Percentiles rank a stretch among this genome's conserved stretches.
Conservation (phyloP, 1,139 yeast genomes). For the Magnusiomyces fungicola region DNA sequence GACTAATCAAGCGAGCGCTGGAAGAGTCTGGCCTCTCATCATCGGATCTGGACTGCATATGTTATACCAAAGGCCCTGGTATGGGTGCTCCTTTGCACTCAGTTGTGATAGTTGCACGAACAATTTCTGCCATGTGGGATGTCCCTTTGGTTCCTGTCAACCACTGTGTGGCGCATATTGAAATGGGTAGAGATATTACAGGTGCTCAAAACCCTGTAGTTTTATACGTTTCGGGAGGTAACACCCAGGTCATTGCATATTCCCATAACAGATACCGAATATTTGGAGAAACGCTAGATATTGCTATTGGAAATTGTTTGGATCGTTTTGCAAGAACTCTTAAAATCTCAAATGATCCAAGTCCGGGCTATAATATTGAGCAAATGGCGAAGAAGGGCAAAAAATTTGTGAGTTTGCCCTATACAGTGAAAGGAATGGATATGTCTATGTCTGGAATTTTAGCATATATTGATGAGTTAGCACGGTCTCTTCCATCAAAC, state of each 20-base stretch:
- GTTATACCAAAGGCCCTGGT: conserved; percentile 98
- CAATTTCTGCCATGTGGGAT: conserved; percentile 71
- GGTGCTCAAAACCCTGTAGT: conserved; percentile 95
- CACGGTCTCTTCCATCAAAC: conserved; percentile 63
- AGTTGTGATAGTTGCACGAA: conserved; percentile 88
- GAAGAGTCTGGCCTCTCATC: conserved; percentile 49
- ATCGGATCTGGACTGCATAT: conserved; percentile 73
- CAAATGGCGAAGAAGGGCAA: conserved; percentile 76
- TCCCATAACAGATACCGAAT: conserved; percentile 88
- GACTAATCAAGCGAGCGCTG: conserved; percentile 63
- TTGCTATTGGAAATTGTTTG: conserved; percentile 93
- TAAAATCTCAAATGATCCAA: conserved; percentile 83
- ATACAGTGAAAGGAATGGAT: conserved; percentile 98
- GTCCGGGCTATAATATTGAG: conserved; percentile 96
- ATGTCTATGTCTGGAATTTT: conserved; percentile 92
- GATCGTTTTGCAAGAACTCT: conserved; percentile 93
- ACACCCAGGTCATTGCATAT: conserved; percentile 96
- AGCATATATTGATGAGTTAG: conserved; percentile 74
- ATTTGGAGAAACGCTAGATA: conserved; percentile 94
- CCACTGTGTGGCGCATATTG: conserved; percentile 96
- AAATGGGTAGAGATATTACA: conserved; percentile 97
- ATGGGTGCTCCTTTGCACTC: conserved; percentile 98
- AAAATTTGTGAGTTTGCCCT: conserved; percentile 71
- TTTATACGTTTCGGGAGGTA: conserved; percentile 94
- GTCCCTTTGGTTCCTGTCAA: conserved; percentile 90